Evolutionary conservation across 2,329 filamentous ascomycete genomes (phyloP), one percentile per base, ranked within the genome.

Genomic region (Beauveria australis): DNA sequence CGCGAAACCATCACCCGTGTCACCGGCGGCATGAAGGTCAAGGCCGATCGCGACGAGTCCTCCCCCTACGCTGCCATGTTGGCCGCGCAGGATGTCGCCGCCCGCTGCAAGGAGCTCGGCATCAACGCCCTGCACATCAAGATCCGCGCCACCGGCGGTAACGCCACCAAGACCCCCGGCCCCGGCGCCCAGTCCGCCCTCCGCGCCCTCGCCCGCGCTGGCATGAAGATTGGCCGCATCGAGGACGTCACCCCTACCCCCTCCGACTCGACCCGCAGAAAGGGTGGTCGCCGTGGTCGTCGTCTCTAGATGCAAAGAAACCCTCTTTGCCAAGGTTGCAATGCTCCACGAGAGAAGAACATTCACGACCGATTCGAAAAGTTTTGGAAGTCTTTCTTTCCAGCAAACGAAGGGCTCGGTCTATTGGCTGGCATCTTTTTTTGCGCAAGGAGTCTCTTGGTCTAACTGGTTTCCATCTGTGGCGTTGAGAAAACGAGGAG

Each of bases 241-340:
- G 94, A 99, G 89, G 94, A 99, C 79, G 94, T 99, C 68, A 99
- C 95, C 73, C 94, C 94, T 73, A 99, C 94, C 65, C 94, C 95
- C 73, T 99, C 94, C 80, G 94, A 99, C 82, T 96, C 91, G 79
- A 99, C 94, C 75, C 91, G 94, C 83, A 92, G 93, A 85, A 99
- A 99, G 92, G 94, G 94, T 85, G 94, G 94, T 97, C 92, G 94
- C 82, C 93, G 94, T 90, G 94, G 94, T 97, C 94, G 94, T 84
- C 93, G 94, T 96, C 90, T 99, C 81, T 99, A 84, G 58, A 60
- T 48, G 58, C 48, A 52, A 18, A 37, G 33, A 16, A 52, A 46
- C 24, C 37, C 6, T 18, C 37, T 30, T n/a, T 37, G 22, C 47
- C 47, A 44, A 58, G 26, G 46, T 41, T 49, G 47, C 41, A 37